Conservation (phyloP, 441 rosid species). For the Pelargonium citronellum region DNA sequence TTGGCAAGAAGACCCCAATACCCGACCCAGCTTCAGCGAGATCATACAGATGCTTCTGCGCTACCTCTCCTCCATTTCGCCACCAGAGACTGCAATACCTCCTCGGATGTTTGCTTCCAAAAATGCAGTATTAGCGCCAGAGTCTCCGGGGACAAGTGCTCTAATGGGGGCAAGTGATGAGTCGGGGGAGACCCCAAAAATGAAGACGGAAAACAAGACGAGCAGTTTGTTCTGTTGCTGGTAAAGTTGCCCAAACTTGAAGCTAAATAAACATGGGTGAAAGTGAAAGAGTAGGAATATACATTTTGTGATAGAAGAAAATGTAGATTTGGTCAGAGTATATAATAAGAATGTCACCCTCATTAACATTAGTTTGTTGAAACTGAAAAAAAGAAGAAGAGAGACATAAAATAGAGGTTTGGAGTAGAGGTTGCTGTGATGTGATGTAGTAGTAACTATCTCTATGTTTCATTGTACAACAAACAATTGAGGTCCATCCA, state of each 20-base stretch:
- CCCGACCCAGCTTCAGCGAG: conserved; percentile 54
- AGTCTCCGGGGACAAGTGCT: conserved; percentile 65
- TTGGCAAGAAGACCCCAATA: conserved; percentile 66
- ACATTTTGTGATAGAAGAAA: too few relatives aligned
- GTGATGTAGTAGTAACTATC: too few relatives aligned
- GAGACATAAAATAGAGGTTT: too few relatives aligned
- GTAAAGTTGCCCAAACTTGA: conserved; percentile 37
- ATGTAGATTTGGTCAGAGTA: too few relatives aligned
- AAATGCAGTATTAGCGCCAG: conserved; percentile 48
- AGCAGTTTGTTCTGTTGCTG: conserved; percentile 53
- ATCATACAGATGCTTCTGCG: conserved; percentile 55
- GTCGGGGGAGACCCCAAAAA: conserved; percentile 35
- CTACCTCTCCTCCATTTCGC: conserved; percentile 42
- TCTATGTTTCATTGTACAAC: too few relatives aligned
- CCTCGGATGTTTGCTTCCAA: conserved; percentile 39
- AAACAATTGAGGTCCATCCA: too few relatives aligned
- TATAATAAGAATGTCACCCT: too few relatives aligned
- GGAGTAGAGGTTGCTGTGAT: too few relatives aligned
- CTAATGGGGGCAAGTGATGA: conserved; percentile 46
- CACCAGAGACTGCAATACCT: conserved; percentile 43
- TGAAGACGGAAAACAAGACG: conserved; percentile 33
- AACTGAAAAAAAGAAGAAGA: too few relatives aligned
- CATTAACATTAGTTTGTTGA: too few relatives aligned
- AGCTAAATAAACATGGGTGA: conserved; percentile 18
- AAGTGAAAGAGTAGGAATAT: neutral